phyloP scores from a whole-genome alignment of 768 basidiomycete genomes.

The Pulveroboletus sp. region DNA sequence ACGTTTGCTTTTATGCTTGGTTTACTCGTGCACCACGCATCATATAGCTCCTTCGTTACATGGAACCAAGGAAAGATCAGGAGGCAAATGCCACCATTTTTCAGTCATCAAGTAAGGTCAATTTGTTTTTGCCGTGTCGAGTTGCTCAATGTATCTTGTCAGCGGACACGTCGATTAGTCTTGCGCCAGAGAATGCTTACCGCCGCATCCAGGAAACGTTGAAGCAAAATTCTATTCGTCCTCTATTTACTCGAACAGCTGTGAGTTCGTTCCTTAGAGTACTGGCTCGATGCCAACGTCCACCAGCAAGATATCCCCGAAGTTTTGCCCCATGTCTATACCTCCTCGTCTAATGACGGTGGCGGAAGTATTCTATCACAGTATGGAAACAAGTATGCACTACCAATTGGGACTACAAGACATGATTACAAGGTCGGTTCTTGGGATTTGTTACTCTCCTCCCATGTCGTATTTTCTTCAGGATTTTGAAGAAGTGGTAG shows the following conservation, averaged over 20 bases:
- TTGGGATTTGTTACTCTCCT: background rate
- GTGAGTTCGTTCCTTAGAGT: slow-evolving; percentile 34
- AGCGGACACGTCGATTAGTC: slow-evolving; percentile 15
- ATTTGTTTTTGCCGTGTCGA: background rate
- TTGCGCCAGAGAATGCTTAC: slow-evolving; percentile 47
- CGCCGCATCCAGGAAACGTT: slow-evolving; percentile 59
- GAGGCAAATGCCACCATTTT: background rate
- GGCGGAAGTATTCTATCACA: slow-evolving; percentile 61
- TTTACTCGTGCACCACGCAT: background rate
- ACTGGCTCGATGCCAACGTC: slow-evolving; percentile 5
- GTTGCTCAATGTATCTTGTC: background rate
- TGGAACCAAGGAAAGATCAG: background rate
- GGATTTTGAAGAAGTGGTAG: slow-evolving; percentile 84
- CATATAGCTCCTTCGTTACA: slow-evolving; percentile 15
- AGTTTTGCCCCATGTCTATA: slow-evolving; percentile 84
- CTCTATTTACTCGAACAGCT: slow-evolving; percentile 53
- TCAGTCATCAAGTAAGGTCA: slow-evolving; percentile 7
- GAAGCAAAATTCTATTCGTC: slow-evolving; percentile 57
- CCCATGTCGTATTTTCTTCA: slow-evolving; percentile 28
- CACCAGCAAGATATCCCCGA: slow-evolving; percentile 51
- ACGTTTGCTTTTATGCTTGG: background rate
- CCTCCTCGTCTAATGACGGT: slow-evolving; percentile 52
- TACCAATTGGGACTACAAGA: slow-evolving; percentile 80
- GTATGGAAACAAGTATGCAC: slow-evolving; percentile 68
- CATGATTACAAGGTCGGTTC: slow-evolving; percentile 56